A percentile compares a stretch with the other conserved stretches of the same genome.
Evolutionary conservation across 306 rosid genomes (phyloP).

Genomic region (Prosopis cineraria): DNA sequence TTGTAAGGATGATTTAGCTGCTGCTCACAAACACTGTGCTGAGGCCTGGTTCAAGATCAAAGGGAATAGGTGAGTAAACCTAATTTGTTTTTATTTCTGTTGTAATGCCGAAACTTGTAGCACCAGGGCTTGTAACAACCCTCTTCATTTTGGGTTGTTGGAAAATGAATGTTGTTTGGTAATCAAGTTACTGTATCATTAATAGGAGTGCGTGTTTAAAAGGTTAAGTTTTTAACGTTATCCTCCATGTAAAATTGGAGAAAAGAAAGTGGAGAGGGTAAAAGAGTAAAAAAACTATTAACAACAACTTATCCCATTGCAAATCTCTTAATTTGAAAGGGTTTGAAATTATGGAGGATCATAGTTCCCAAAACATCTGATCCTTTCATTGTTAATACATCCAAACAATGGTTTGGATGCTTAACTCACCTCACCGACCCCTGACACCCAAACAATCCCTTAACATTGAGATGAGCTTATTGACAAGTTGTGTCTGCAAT

Average conservation of each 20-base stretch:
- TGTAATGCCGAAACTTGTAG: not conserved
- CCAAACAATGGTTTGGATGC: not conserved
- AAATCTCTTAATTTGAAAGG: not conserved
- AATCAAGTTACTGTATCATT: not conserved
- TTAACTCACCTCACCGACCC: too few relatives aligned
- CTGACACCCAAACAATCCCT: not conserved
- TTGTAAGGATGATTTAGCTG: constrained; percentile 78
- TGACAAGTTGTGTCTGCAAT: constrained; percentile 8
- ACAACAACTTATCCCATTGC: not conserved
- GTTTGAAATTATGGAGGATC: not conserved
- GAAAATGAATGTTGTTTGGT: not conserved
- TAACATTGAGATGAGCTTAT: not conserved
- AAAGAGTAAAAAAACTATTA: not conserved
- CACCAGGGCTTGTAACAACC: not conserved
- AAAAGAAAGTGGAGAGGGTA: not conserved
- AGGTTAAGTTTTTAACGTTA: not conserved
- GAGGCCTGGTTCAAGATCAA: constrained; percentile 88
- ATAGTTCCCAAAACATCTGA: not conserved
- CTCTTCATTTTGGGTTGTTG: not conserved
- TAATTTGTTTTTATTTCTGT: not conserved
- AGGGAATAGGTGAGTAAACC: constrained; percentile 72
- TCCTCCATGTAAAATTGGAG: not conserved
- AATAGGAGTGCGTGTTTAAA: not conserved
- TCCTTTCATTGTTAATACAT: not conserved
- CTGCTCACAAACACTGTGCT: constrained; percentile 85